Percentiles rank a stretch among this genome's conserved stretches.
Conservation (phyloP, 257 asterid genomes). For the Nicotiana paniculata region DNA sequence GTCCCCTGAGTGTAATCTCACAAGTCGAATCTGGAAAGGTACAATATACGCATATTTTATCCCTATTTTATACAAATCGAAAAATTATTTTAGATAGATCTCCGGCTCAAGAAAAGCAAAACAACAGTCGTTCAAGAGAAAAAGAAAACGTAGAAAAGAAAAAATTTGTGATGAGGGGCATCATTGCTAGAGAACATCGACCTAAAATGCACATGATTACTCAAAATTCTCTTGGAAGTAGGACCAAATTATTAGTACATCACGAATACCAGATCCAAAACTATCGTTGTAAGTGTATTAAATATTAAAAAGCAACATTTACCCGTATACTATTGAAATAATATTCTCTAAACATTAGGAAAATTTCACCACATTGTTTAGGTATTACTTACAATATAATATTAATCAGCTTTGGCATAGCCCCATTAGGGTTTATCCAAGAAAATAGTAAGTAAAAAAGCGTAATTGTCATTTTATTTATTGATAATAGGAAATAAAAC, state of each 20-base stretch:
- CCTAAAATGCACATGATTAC: conserved; percentile 14
- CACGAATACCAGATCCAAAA: conserved; percentile 1
- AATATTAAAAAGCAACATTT: background rate
- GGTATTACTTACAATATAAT: background rate
- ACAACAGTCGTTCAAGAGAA: background rate
- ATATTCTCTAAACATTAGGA: background rate
- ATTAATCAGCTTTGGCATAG: background rate
- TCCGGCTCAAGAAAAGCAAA: no score
- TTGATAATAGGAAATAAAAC: background rate
- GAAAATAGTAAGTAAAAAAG: background rate
- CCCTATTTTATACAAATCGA: rapidly evolving
- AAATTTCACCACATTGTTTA: background rate
- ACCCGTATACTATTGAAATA: background rate
- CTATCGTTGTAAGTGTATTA: background rate
- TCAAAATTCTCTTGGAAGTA: background rate
- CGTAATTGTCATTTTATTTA: background rate
- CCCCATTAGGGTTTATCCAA: background rate
- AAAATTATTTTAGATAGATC: rapidly evolving
- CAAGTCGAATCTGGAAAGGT: rapidly evolving
- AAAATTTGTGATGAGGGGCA: conserved; percentile 2
- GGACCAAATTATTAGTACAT: background rate
- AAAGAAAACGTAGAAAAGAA: background rate
- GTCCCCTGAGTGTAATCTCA: no score
- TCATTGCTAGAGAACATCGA: conserved; percentile 9
- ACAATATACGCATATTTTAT: rapidly evolving